Conservation (phyloP, 1,284 basidiomycete species). For the Melampsora abietis-canadensis region DNA sequence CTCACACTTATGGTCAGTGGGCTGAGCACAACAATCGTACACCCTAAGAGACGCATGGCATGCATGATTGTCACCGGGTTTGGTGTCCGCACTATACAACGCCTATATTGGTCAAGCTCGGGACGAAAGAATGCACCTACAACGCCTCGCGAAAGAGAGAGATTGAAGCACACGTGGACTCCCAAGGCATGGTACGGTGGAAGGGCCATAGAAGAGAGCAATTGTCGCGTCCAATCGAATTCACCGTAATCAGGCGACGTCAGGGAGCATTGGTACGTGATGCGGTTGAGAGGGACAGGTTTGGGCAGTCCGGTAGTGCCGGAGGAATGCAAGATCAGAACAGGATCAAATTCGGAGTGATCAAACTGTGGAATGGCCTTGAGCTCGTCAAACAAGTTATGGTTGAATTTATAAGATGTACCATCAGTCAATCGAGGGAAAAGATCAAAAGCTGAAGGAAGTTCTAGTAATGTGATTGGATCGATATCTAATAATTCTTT, state of each 20-base stretch:
- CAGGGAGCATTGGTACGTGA: not conserved
- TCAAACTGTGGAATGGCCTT: not conserved
- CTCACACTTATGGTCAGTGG: not conserved
- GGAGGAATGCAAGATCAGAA: not conserved
- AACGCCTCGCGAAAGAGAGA: not conserved
- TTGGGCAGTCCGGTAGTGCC: not conserved
- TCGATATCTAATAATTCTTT: not conserved
- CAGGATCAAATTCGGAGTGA: not conserved
- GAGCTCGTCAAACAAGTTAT: not conserved
- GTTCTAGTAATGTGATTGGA: not conserved
- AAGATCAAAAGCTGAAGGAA: not conserved
- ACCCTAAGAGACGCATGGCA: not conserved
- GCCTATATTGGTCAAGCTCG: not conserved
- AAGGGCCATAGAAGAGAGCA: not conserved
- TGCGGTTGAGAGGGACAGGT: not conserved
- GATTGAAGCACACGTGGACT: not conserved
- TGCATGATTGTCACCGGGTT: conserved; percentile 4
- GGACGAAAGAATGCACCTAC: not conserved
- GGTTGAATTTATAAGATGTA: not conserved
- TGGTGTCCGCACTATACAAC: not conserved
- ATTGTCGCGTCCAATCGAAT: not conserved
- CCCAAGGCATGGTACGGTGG: not conserved
- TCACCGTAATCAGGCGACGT: not conserved
- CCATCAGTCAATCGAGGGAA: not conserved
- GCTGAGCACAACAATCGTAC: not conserved